Conservation (phyloP, 2,329 filamentous ascomycete genomes). For the Paecilomyces niveus region DNA sequence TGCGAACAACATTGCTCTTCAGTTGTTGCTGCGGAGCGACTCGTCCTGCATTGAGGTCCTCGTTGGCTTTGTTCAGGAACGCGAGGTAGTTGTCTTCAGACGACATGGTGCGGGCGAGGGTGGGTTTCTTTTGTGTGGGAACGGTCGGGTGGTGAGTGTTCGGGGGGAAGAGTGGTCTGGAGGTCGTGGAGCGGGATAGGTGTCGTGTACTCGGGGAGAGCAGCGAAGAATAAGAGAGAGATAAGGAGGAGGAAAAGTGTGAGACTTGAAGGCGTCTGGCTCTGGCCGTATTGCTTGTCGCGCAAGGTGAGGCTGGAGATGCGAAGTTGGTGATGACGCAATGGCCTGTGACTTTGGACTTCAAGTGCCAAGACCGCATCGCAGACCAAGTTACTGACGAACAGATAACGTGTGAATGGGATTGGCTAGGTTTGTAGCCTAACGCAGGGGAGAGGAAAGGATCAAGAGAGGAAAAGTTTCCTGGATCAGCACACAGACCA, state of each 20-base stretch:
- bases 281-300: background rate
- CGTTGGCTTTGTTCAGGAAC: slow-evolving; percentile 82
- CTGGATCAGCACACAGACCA: background rate
- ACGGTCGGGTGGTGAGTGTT: background rate
- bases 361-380: background rate
- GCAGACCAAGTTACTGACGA: background rate
- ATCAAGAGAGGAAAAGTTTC: background rate
- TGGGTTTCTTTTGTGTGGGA: background rate
- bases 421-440: background rate
- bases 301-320: slow-evolving; percentile 3
- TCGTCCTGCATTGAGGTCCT: slow-evolving; percentile 45
- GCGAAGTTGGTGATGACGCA: slow-evolving; percentile 17
- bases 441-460: background rate
- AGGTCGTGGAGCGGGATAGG: background rate
- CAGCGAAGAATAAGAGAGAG: background rate
- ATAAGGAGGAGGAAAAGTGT: background rate
- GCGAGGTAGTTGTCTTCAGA: slow-evolving; percentile 76
- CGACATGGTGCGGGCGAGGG: slow-evolving; percentile 26
- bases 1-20: slow-evolving; percentile 23
- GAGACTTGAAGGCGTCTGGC: background rate
- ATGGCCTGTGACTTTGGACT: slow-evolving; percentile 8
- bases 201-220: background rate
- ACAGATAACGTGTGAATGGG: background rate
- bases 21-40: slow-evolving; percentile 10
- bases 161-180: background rate